Conservation (phyloP, 306 rosid genomes). For the Nissolia schottii region DNA sequence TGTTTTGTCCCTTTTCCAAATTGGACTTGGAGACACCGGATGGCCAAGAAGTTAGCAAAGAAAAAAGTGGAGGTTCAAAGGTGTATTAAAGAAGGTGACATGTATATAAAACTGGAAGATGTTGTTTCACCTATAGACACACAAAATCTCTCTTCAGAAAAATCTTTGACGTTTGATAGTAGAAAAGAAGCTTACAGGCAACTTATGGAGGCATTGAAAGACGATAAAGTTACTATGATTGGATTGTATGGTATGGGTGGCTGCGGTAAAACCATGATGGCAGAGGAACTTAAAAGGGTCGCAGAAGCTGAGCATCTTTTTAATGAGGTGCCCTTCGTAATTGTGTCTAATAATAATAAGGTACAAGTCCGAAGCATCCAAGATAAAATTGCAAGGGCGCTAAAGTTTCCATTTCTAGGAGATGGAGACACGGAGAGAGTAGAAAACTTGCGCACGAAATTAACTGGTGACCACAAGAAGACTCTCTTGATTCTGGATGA, state of each 20-base stretch:
- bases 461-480: background rate
- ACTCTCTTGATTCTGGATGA: slow-evolving; percentile 20
- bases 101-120: background rate
- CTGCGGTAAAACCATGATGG: slow-evolving; percentile 11
- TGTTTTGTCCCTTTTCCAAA: background rate
- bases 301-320: background rate
- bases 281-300: background rate
- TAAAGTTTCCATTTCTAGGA: background rate
- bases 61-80: background rate
- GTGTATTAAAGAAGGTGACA: background rate
- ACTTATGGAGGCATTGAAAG: background rate
- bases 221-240: background rate
- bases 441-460: background rate
- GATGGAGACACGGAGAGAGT: background rate
- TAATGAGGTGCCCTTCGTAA: background rate
- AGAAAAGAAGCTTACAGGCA: background rate
- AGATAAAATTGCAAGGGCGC: background rate
- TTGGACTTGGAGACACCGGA: background rate
- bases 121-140: background rate
- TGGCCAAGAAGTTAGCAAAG: background rate
- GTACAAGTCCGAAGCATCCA: background rate
- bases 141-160: background rate
- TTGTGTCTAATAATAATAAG: background rate
- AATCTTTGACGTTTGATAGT: background rate
- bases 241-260: slow-evolving; percentile 10